phyloP scores from a whole-genome alignment of 2,329 filamentous ascomycete species.

The Hymenoscyphus infarciens region DNA sequence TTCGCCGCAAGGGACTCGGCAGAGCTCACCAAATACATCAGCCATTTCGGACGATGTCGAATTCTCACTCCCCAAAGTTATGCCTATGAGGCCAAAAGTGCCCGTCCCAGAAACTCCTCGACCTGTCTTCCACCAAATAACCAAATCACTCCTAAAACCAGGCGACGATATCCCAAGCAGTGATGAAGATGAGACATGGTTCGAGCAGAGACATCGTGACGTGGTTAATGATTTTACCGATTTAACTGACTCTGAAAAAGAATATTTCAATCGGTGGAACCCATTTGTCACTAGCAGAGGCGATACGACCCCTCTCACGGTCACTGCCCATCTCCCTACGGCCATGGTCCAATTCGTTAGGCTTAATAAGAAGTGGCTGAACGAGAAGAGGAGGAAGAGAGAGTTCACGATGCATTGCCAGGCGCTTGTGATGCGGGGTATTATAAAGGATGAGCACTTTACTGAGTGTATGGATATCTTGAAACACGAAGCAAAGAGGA shows the following conservation, averaged over 20 bases:
- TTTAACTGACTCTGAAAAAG: constrained; percentile 31
- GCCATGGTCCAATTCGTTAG: constrained; percentile 27
- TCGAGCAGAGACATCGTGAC: constrained; percentile 31
- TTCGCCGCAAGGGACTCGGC: constrained; percentile 26
- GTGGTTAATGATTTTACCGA: constrained; percentile 32
- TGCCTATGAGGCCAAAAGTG: constrained; percentile 11
- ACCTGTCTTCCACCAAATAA: constrained; percentile 30
- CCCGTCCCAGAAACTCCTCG: constrained; percentile 22
- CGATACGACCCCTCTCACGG: neutral
- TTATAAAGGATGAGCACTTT: constrained; percentile 18
- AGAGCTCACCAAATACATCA: constrained; percentile 30
- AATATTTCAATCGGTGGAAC: constrained; percentile 33
- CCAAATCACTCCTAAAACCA: constrained; percentile 27
- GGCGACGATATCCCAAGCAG: constrained; percentile 31
- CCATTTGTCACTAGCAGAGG: constrained; percentile 24
- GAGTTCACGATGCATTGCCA: constrained; percentile 12
- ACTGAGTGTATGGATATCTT: constrained; percentile 18
- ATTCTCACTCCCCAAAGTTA: neutral
- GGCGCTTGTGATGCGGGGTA: constrained; percentile 20
- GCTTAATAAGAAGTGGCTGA: constrained; percentile 28
- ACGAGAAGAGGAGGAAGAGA: constrained; percentile 14
- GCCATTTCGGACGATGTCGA: neutral
- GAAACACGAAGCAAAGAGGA: constrained; percentile 6
- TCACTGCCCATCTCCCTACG: neutral
- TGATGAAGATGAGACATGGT: constrained; percentile 34